A percentile compares a stretch with the other conserved stretches of the same genome.
Evolutionary conservation across 371 early-diverging fungal species (phyloP).

Genomic region (Mucor plumbeus): DNA sequence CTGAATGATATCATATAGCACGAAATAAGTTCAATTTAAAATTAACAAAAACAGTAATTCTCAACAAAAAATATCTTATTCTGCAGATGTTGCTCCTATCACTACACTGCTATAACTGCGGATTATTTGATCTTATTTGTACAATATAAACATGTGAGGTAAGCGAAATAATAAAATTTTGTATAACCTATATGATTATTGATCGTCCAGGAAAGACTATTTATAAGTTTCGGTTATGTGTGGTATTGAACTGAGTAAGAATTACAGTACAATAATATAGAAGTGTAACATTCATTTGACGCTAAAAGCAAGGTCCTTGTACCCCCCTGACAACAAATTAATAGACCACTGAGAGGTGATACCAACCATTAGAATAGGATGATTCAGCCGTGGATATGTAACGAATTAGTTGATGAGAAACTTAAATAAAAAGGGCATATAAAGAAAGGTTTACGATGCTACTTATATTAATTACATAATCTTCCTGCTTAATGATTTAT

Average conservation of each 20-base stretch:
- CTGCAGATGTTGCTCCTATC: not conserved
- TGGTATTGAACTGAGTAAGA: slow-evolving; percentile 2
- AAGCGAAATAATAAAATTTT: not conserved
- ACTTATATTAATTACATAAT: not conserved
- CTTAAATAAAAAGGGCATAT: not conserved
- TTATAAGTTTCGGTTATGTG: not conserved
- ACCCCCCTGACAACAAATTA: not conserved
- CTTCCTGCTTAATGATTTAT: no score
- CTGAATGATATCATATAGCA: not conserved
- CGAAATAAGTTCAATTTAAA: not conserved
- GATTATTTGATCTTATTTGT: slow-evolving; percentile 2
- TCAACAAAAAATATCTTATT: not conserved
- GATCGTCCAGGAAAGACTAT: slow-evolving; percentile 10
- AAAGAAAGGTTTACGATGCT: not conserved
- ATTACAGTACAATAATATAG: not conserved
- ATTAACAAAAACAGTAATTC: not conserved
- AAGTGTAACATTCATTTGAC: not conserved
- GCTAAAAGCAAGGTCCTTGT: not conserved
- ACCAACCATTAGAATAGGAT: not conserved
- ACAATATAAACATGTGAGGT: slow-evolving; percentile 4
- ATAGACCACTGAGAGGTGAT: not conserved
- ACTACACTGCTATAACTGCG: not conserved
- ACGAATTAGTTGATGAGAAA: not conserved
- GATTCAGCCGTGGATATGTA: not conserved
- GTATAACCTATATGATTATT: not conserved